Evolutionary conservation across 164 flowering plant species (phyloP).

Genomic region (Sextonia rubra): DNA sequence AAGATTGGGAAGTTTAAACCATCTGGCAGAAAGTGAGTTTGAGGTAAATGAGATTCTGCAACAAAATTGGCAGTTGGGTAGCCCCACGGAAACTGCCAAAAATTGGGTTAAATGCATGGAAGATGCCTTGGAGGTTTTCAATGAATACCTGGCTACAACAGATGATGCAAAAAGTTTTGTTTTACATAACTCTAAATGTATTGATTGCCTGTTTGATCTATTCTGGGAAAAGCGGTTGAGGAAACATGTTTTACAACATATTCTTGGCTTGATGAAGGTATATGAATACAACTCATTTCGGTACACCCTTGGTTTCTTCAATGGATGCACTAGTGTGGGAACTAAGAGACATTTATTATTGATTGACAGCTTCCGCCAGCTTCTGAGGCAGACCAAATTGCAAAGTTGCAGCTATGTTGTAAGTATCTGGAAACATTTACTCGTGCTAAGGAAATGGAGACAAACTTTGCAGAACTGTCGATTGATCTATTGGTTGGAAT

Average conservation of each 20-base stretch:
- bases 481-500: conserved; percentile 79
- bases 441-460: conserved; percentile 71
- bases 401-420: conserved; percentile 70
- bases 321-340: neutral
- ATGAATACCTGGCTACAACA: conserved; percentile 43
- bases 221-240: conserved; percentile 81
- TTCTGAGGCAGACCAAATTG: conserved; percentile 60
- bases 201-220: conserved; percentile 80
- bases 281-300: neutral
- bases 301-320: neutral
- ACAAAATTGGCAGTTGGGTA: conserved; percentile 18
- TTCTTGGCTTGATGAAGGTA: conserved; percentile 90
- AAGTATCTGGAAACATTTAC: conserved; percentile 86
- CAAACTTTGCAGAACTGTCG: conserved; percentile 54
- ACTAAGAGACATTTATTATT: neutral
- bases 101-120: conserved; percentile 59
- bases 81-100: conserved; percentile 24
- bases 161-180: conserved; percentile 61
- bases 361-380: conserved; percentile 49
- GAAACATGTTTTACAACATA: conserved; percentile 47
- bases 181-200: conserved; percentile 54
- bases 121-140: conserved; percentile 56
- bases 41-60: conserved; percentile 13
- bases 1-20: conserved; percentile 28
- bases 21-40: conserved; percentile 16